Evolutionary conservation across 2,329 filamentous ascomycete genomes (phyloP).

Genomic region (Apiospora hydei): DNA sequence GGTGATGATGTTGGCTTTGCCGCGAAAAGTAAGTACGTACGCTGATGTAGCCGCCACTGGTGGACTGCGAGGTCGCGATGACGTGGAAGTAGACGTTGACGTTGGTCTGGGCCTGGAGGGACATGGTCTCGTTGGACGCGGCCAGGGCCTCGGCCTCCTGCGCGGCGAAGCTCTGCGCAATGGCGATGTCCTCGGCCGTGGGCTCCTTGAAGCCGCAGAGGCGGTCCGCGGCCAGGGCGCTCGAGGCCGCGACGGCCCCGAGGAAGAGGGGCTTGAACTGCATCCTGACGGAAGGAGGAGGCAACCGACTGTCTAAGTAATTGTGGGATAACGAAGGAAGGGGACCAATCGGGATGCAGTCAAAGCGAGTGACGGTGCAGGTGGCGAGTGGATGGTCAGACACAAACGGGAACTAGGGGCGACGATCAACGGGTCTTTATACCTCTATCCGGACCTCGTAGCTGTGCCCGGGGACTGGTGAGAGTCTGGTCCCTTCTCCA

Average conservation of each 20-base stretch:
- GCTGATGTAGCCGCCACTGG: conserved; percentile 39
- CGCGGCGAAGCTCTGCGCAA: conserved; percentile 6
- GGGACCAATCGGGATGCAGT: neutral
- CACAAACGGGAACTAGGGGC: neutral
- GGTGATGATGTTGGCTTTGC: too few relatives aligned
- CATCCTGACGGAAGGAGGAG: neutral
- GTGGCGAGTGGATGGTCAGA: neutral
- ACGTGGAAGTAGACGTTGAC: conserved; percentile 44
- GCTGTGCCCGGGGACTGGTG: neutral
- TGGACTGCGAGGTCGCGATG: conserved; percentile 32
- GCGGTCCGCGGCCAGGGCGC: conserved; percentile 10
- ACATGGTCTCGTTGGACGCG: conserved; percentile 24
- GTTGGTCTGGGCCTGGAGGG: conserved; percentile 36
- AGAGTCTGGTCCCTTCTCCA: neutral
- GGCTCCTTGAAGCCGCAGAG: conserved; percentile 18
- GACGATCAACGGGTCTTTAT: conserved; percentile 5
- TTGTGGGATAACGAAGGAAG: neutral
- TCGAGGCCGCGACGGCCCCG: conserved; percentile 20
- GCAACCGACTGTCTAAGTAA: neutral
- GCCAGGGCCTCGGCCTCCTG: neutral
- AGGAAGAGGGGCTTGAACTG: conserved; percentile 22
- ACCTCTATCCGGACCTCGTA: neutral
- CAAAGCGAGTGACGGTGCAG: neutral
- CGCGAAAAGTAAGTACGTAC: too few relatives aligned
- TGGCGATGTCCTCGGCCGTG: conserved; percentile 16